phyloP scores from a whole-genome alignment of 345 rosid genomes.

The Cochlearia excelsa region DNA sequence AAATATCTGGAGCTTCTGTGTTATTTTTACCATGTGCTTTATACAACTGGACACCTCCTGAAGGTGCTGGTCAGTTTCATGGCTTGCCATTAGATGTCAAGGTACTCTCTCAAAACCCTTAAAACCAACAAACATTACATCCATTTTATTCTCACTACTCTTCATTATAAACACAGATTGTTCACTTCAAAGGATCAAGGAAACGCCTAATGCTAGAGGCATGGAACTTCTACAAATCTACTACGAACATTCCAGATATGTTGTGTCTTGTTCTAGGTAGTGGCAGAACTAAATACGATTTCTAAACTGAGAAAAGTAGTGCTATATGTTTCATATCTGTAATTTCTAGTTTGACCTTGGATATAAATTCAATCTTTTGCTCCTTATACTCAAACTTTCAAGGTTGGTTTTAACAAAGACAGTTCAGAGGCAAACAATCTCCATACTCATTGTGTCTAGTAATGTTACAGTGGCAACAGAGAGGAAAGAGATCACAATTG shows the following conservation, averaged over 20 bases:
- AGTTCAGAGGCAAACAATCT: conserved; percentile 11
- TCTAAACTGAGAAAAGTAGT: conserved; percentile 26
- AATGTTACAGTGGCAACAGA: conserved; percentile 21
- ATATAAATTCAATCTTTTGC: background rate
- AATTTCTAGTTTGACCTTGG: too few relatives aligned
- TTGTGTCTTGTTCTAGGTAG: conserved; percentile 76
- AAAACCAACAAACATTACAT: conserved; percentile 3
- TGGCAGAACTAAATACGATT: conserved; percentile 94
- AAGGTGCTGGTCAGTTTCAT: conserved; percentile 96
- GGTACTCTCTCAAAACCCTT: conserved; percentile 40
- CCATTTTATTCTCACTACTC: conserved; percentile 2
- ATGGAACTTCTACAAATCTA: conserved; percentile 66
- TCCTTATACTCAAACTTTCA: background rate
- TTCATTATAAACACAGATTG: conserved; percentile 45
- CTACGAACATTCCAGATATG: conserved; percentile 60
- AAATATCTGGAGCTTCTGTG: conserved; percentile 56
- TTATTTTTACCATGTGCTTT: conserved; percentile 75
- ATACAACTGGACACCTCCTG: conserved; percentile 98
- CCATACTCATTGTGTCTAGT: conserved; percentile 2
- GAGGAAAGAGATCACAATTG: conserved; percentile 11
- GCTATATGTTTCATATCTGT: too few relatives aligned
- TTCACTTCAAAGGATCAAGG: conserved; percentile 96
- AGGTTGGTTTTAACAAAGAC: background rate
- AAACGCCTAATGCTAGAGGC: conserved; percentile 96
- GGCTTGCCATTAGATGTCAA: conserved; percentile 96